Conservation (phyloP, 2,329 filamentous ascomycete genomes). For the Aphanocladium album region DNA sequence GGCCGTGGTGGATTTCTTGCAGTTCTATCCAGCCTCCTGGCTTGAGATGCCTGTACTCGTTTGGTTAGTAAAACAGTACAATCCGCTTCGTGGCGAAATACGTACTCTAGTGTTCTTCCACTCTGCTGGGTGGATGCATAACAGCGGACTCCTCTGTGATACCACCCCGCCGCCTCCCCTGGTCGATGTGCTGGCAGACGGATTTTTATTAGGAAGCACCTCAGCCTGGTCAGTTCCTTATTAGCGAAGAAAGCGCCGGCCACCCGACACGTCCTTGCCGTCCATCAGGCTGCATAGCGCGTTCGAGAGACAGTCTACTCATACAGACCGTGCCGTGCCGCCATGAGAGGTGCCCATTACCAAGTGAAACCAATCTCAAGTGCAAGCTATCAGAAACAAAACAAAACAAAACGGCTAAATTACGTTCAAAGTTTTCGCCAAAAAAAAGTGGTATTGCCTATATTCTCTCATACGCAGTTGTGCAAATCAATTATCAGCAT, state of each 20-base stretch:
- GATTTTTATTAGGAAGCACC: not conserved
- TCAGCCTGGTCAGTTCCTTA: not conserved
- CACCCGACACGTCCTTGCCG: not conserved
- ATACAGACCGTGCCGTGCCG: too few species aligned
- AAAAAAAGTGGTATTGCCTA: not conserved
- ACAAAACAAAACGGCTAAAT: not conserved
- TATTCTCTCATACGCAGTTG: not conserved
- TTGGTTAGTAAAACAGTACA: not conserved
- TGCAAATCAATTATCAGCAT: not conserved
- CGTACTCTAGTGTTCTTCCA: conserved; percentile 44
- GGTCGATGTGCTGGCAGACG: not conserved
- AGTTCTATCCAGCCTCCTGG: conserved; percentile 52
- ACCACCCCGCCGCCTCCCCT: not conserved
- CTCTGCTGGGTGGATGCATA: too few species aligned
- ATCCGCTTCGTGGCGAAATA: not conserved
- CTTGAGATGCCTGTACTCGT: conserved; percentile 40
- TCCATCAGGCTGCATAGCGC: not conserved
- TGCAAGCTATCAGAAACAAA: not conserved
- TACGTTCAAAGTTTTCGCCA: not conserved
- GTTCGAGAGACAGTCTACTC: too few species aligned
- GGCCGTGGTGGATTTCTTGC: conserved; percentile 49
- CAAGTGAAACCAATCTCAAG: too few species aligned
- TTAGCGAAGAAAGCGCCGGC: too few species aligned
- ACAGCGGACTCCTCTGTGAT: not conserved
- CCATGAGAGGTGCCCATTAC: too few species aligned